Conservation (phyloP, 2,329 filamentous ascomycete species). For the Exophiala phaeomuriformis region DNA sequence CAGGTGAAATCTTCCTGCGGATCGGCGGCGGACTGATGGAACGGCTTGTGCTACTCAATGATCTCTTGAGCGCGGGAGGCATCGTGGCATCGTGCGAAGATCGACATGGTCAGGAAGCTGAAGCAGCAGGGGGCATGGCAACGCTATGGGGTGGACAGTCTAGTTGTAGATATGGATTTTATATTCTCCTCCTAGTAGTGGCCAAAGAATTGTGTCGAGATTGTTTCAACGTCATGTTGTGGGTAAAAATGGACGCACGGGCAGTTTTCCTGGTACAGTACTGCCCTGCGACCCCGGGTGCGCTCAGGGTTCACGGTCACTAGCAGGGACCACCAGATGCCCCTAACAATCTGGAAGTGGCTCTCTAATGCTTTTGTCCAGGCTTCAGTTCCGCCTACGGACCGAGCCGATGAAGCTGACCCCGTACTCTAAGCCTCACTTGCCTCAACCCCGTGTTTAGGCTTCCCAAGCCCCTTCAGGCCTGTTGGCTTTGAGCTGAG, state of each 20-base stretch:
- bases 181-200: too few species aligned
- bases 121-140: not conserved
- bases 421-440: too few species aligned
- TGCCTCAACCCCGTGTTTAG: too few species aligned
- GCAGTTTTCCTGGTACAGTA: too few species aligned
- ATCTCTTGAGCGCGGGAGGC: conserved; percentile 12
- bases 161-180: too few species aligned
- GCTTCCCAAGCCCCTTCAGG: too few species aligned
- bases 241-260: too few species aligned
- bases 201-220: too few species aligned
- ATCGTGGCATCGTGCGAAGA: not conserved
- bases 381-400: not conserved
- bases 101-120: not conserved
- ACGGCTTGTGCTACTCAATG: conserved; percentile 9
- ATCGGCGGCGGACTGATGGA: conserved; percentile 15
- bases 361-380: not conserved
- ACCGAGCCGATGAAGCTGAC: not conserved
- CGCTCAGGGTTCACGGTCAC: not conserved
- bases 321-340: not conserved
- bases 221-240: too few species aligned
- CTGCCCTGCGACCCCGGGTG: too few species aligned
- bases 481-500: too few species aligned
- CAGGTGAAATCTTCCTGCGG: conserved; percentile 11
- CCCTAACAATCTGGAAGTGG: not conserved
- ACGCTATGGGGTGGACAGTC: too few species aligned